These are phyloP conservation scores for Fusarium sp. DNA, from an alignment of 2,329 filamentous ascomycete species.

Conservation along the genomic window DNA sequence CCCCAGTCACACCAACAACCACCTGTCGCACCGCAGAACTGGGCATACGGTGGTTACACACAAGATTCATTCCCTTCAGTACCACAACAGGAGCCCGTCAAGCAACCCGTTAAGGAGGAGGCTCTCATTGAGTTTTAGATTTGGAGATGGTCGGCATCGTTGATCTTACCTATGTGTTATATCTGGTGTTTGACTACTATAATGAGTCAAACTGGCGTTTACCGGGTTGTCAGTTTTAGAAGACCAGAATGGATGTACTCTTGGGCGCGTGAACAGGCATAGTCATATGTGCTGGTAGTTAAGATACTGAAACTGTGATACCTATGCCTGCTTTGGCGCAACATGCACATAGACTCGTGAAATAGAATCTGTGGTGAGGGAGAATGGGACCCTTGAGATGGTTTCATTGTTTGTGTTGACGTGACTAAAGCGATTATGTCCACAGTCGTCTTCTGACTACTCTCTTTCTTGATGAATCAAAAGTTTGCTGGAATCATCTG, in stretches of 20 bases:
- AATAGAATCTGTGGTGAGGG: neutral
- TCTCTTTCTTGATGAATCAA: neutral
- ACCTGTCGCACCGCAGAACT: slow-evolving; percentile 52
- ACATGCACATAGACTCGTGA: neutral
- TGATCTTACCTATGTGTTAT: neutral
- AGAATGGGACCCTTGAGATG: neutral
- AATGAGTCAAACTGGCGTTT: slow-evolving; percentile 24
- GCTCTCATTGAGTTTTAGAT: slow-evolving; percentile 79
- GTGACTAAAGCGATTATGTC: neutral
- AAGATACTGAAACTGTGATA: slow-evolving; percentile 13
- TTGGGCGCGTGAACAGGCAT: neutral
- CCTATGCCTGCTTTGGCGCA: neutral
- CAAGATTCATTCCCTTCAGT: slow-evolving; percentile 73
- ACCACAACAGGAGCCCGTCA: slow-evolving; percentile 57
- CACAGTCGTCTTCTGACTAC: neutral
- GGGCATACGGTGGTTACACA: slow-evolving; percentile 61
- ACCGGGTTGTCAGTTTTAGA: slow-evolving; percentile 15
- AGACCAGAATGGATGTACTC: slow-evolving; percentile 19
- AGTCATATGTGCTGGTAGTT: slow-evolving; percentile 1
- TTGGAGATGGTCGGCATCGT: neutral
- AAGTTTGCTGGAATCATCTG: neutral
- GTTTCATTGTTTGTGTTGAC: neutral
- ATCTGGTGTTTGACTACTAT: neutral
- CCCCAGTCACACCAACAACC: slow-evolving; percentile 46
- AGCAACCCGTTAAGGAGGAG: slow-evolving; percentile 73